These are phyloP conservation scores for Puya raimondii DNA, from an alignment of 176 grass and related monocot genomes.

Conservation along the genomic window DNA sequence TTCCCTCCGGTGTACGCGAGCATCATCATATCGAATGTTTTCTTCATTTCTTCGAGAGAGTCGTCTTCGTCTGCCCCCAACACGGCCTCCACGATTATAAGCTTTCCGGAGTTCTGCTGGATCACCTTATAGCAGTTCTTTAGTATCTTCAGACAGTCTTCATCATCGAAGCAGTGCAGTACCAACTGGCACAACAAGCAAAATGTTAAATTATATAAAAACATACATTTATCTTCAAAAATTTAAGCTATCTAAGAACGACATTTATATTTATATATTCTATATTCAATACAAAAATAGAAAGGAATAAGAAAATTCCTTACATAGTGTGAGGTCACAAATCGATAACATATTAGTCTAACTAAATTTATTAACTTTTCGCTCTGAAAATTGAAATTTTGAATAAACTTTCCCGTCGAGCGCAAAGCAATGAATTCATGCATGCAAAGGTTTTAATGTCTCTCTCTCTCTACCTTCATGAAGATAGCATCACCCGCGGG, in stretches of 20 bases:
- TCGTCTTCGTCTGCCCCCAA: neutral
- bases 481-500: conserved; percentile 26
- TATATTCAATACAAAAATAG: no score
- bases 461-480: conserved; percentile 17
- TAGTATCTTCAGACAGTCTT: conserved; percentile 20
- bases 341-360: neutral
- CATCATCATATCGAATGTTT: conserved; percentile 8
- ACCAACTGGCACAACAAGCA: conserved; percentile 4
- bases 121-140: conserved; percentile 29
- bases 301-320: fast-evolving
- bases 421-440: no score
- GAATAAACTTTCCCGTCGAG: no score
- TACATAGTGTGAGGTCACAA: no score
- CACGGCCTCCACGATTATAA: conserved; percentile 18
- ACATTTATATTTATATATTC: no score
- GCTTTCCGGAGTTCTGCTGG: conserved; percentile 14
- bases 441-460: no score
- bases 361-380: neutral
- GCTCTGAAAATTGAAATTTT: no score
- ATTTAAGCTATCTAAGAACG: no score
- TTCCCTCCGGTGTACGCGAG: conserved; percentile 15
- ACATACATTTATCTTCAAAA: no score
- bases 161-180: conserved; percentile 23
- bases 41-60: neutral
- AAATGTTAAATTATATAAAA: no score